Evolutionary conservation across 768 basidiomycete genomes (phyloP).

Genomic region (Thelephora ganbajun): DNA sequence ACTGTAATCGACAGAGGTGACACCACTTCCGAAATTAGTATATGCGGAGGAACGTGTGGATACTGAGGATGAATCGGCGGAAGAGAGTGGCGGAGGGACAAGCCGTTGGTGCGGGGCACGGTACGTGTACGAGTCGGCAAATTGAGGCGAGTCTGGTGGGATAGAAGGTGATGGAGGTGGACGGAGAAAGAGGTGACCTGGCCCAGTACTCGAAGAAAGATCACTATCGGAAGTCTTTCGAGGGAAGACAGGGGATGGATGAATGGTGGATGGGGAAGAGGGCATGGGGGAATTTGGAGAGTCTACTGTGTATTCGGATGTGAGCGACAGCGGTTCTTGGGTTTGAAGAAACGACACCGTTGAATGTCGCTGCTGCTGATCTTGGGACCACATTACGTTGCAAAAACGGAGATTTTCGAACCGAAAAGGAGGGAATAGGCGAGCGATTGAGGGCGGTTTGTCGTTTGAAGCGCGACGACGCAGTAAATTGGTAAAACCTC

Average conservation of each 20-base stretch:
- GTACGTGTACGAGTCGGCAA: constrained; percentile 61
- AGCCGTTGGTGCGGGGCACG: constrained; percentile 34
- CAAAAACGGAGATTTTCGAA: no score
- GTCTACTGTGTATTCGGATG: constrained; percentile 17
- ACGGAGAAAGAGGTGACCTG: constrained; percentile 25
- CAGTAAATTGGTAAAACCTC: no score
- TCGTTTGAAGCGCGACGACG: no score
- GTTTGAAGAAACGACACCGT: neutral
- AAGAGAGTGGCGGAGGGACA: constrained; percentile 49
- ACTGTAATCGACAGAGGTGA: constrained; percentile 45
- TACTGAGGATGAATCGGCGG: constrained; percentile 53
- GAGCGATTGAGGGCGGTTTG: no score
- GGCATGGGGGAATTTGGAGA: constrained; percentile 11
- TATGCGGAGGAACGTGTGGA: constrained; percentile 71
- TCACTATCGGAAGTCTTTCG: constrained; percentile 25
- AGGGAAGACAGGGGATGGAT: constrained; percentile 15
- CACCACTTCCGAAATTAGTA: constrained; percentile 53
- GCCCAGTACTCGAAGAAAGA: constrained; percentile 20
- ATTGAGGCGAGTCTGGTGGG: constrained; percentile 46
- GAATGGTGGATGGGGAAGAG: constrained; percentile 12
- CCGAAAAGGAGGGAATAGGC: no score
- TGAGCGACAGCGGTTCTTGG: constrained; percentile 11
- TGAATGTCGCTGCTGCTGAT: no score
- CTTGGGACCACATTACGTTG: no score
- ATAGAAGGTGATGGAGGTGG: constrained; percentile 28